Conservation (phyloP, 169 alveolate species). For the Miamiensis avidus region DNA sequence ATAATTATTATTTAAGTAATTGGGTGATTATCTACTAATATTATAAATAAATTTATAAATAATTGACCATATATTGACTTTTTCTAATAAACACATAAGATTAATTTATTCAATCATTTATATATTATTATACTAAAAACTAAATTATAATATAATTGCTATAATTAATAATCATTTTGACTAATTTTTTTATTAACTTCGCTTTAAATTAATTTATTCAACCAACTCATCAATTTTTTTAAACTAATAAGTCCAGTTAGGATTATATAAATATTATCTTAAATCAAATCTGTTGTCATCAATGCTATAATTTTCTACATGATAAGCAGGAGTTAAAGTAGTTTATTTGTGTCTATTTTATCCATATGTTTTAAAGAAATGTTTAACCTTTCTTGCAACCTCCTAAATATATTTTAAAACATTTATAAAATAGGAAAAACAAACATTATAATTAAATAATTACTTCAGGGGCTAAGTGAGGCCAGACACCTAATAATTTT, state of each 20-base stretch:
- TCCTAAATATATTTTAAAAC: neutral
- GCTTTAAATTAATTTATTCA: neutral
- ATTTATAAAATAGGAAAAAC: neutral
- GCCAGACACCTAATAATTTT: constrained; percentile 60
- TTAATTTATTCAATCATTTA: too few species aligned
- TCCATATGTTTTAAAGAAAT: constrained; percentile 77
- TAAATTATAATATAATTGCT: too few species aligned
- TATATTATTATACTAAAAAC: too few species aligned
- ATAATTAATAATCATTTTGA: too few species aligned
- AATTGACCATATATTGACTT: neutral
- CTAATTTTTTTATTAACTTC: neutral
- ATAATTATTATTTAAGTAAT: too few species aligned
- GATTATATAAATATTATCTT: constrained; percentile 65
- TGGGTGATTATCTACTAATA: too few species aligned
- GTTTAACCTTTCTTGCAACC: constrained; percentile 79
- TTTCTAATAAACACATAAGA: too few species aligned
- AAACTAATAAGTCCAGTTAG: constrained; percentile 70
- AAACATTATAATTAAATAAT: too few species aligned
- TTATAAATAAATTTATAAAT: too few species aligned
- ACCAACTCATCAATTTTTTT: constrained; percentile 60
- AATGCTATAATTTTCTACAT: constrained; percentile 80
- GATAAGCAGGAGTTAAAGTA: constrained; percentile 86
- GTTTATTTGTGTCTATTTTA: constrained; percentile 88
- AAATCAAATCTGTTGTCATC: constrained; percentile 88
- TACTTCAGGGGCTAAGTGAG: constrained; percentile 40